phyloP scores from a whole-genome alignment of 208 protist genomes.

The Leishmania gerbilli region DNA sequence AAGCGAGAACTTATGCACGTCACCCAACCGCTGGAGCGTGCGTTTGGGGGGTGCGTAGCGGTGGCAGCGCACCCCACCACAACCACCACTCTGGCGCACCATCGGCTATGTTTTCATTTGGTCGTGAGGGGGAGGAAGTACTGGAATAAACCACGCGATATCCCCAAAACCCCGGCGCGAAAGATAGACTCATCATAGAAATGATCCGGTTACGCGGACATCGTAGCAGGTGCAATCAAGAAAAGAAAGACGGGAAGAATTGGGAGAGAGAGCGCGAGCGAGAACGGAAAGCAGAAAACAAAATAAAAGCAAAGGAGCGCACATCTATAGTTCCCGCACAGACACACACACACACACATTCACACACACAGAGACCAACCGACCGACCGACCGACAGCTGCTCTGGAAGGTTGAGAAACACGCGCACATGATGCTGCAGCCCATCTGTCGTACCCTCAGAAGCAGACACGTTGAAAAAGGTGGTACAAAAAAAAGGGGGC shows the following conservation, averaged over 20 bases:
- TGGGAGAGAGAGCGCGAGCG: not conserved
- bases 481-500: not conserved
- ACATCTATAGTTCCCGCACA: not conserved
- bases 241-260: constrained; percentile 1
- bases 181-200: not conserved
- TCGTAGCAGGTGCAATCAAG: not conserved
- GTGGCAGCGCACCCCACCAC: not conserved
- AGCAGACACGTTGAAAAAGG: not conserved
- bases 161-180: not conserved
- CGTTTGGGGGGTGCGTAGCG: not conserved
- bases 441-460: not conserved
- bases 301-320: not conserved
- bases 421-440: not conserved
- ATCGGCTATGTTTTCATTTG: not conserved
- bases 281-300: constrained; percentile 6
- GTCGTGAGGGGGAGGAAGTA: not conserved
- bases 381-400: not conserved
- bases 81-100: not conserved
- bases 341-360: not conserved
- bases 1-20: not conserved
- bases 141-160: not conserved
- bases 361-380: not conserved
- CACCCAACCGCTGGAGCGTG: not conserved
- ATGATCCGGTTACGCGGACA: not conserved
- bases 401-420: not conserved